Evolutionary conservation across 2,329 filamentous ascomycete genomes (phyloP), one percentile per base, ranked within the genome.

Genomic region (Xylaria sp.): DNA sequence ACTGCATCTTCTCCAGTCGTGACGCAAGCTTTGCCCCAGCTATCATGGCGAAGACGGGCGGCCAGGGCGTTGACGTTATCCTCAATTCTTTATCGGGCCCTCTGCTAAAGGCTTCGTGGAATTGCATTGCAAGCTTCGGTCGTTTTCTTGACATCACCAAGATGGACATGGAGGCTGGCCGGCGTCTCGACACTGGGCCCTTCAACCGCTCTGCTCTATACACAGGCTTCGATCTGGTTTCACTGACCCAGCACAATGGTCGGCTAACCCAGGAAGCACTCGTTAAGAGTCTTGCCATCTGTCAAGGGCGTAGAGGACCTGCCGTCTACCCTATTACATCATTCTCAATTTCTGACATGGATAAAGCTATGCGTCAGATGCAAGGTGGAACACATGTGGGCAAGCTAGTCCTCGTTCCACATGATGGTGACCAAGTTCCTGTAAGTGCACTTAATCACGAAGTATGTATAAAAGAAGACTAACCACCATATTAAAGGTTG

Each of bases 141-240:
- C 78, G 80, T 3, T 83, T 86, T 53, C 72, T 86, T 4, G 83
- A 86, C 62, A 79, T 85, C 36, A 80, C 81, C 8, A 79, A 77
- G 65, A 20, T 18, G 1, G 65, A 70, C 50, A 55, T 63, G 18
- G 53, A 55, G 36, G 36, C 34, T 25, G 32, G 3, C 10, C 4
- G 10, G n/a, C 20, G 36, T 12, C 18, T 62, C 6, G 36, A 23
- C 25, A 43, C 53, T 34, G 23, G 10, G 10, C 46, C 48, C 4
- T 45, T 62, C 12, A 25, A 13, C 12, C 46, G 60, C 13, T 20
- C 9, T 20, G 60, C 43, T 23, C 43, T 46, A 23, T 46, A 46
- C n/a, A 46, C 20, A 46, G 9, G 25, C 13, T 15, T 20, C 41
- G 36, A 39, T 39, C 36, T 39, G 5, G 36, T 39, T 39, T 23